Evolutionary conservation across 2,329 filamentous ascomycete species (phyloP), one percentile per base, ranked within the genome.

Genomic region (Claviceps sp.): DNA sequence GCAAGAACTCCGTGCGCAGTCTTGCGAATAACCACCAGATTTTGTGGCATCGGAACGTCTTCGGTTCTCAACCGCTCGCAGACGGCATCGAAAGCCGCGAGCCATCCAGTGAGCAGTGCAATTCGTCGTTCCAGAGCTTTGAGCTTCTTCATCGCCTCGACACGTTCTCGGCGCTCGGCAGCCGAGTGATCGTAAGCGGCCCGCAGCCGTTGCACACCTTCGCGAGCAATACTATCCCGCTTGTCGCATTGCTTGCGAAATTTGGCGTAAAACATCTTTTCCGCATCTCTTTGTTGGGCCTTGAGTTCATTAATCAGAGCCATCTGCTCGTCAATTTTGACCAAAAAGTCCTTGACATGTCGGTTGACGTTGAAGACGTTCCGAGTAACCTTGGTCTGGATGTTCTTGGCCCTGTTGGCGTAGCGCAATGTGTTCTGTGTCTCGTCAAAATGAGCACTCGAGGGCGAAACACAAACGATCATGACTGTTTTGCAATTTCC

Each of bases 341-440:
- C 93, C 65, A 98, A 71, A 70, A 95, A 98, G 69, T 98, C 93
- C 73, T 98, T 98, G 62, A 98, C 93, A 70, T 98, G 93, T 55
- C 93, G 86, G 67, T 98, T 96, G 57, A 98, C 93, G 66, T 98
- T 98, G 72, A 94, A 98, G 24, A 97, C 90, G 64, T 98, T 98
- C 62, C 90, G 84, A n/a, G 93, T 96, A 53, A 96, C 89, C 76
- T 98, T 98, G 54, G 93, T 98, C 72, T 97, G 94, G 64, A 98
- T 98, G 63, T 98, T 98, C 79, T 98, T 98, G 54, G 93, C 93
- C 59, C 93, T 80, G 68, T 98, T 97, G 48, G 93, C 93, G 63
- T 98, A 98, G 61, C 94, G 87, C 18, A 98, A 76, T 0, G 93
- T 98, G 67, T 98, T 98, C 62, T 98, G 93, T 0, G 91, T 96